Conservation (phyloP, 2,329 filamentous ascomycete genomes). For the Curvularia eragrostidis region DNA sequence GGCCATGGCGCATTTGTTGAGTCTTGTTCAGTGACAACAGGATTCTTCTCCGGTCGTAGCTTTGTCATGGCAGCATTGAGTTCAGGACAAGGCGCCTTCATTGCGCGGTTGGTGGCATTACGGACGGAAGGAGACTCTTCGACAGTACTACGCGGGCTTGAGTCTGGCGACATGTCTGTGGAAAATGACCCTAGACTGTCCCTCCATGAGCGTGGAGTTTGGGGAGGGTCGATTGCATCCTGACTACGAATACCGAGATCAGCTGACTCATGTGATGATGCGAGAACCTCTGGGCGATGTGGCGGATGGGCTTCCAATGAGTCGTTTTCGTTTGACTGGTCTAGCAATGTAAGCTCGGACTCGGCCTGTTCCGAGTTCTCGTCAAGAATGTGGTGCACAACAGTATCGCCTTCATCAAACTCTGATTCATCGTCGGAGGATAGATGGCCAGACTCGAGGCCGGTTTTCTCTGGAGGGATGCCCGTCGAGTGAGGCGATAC, state of each 20-base stretch:
- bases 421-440: slow-evolving; percentile 35
- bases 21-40: slow-evolving; percentile 48
- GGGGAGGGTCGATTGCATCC: slow-evolving; percentile 28
- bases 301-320: slow-evolving; percentile 9
- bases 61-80: slow-evolving; percentile 55
- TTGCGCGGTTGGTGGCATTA: slow-evolving; percentile 33
- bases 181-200: slow-evolving; percentile 41
- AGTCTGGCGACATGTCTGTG: slow-evolving; percentile 41
- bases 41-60: slow-evolving; percentile 40
- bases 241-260: slow-evolving; percentile 30
- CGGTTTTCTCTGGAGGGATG: neutral
- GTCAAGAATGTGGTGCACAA: slow-evolving; percentile 40
- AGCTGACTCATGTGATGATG: slow-evolving; percentile 26
- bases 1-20: slow-evolving; percentile 42
- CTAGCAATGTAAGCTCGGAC: slow-evolving; percentile 9
- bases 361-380: slow-evolving; percentile 14
- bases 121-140: slow-evolving; percentile 49
- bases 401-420: slow-evolving; percentile 47
- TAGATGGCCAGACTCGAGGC: slow-evolving; percentile 10
- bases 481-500: neutral
- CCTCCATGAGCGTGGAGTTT: slow-evolving; percentile 42
- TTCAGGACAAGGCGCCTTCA: slow-evolving; percentile 46
- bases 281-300: slow-evolving; percentile 9
- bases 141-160: slow-evolving; percentile 38
- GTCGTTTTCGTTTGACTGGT: slow-evolving; percentile 8